Percentiles rank a stretch among this genome's conserved stretches.
Conservation (phyloP, 148 eudicot species). For the Vaccinium myrtillus region DNA sequence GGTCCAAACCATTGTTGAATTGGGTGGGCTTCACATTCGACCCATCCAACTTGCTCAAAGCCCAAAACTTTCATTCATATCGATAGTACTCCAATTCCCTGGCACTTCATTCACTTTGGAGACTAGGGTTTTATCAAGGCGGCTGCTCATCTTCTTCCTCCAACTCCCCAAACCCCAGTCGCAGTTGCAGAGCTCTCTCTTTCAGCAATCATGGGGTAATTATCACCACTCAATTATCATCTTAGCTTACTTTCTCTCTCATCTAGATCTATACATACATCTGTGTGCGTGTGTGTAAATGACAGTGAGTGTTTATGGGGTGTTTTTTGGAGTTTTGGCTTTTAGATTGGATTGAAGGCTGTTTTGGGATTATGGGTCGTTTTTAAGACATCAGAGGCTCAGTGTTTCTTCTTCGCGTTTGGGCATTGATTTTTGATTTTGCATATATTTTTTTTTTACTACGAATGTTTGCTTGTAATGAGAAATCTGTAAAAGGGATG, state of each 20-base stretch:
- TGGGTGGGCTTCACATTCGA: not conserved
- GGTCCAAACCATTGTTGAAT: not conserved
- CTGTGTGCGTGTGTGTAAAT: not conserved
- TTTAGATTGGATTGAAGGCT: not conserved
- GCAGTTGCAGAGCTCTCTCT: not conserved
- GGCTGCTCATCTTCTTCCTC: not conserved
- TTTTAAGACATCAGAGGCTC: not conserved
- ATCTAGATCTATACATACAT: not conserved
- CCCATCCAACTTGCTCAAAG: not conserved
- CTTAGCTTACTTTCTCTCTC: not conserved
- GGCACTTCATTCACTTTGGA: not conserved
- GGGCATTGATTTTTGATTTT: not conserved
- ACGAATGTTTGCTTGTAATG: not conserved
- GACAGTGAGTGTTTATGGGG: not conserved
- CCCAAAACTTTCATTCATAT: not conserved
- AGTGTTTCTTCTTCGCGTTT: too few relatives aligned
- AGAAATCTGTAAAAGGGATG: not conserved
- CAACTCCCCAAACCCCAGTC: not conserved
- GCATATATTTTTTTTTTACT: not conserved
- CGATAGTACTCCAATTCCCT: not conserved
- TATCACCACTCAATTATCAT: not conserved
- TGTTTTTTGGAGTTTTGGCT: not conserved
- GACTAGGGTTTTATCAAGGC: slow-evolving; percentile 12
- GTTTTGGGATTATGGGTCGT: not conserved
- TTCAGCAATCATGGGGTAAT: slow-evolving; percentile 17